These are phyloP conservation scores for Ophiostoma piceae DNA, from an alignment of 2,329 filamentous ascomycete genomes.

Conservation along the genomic window DNA sequence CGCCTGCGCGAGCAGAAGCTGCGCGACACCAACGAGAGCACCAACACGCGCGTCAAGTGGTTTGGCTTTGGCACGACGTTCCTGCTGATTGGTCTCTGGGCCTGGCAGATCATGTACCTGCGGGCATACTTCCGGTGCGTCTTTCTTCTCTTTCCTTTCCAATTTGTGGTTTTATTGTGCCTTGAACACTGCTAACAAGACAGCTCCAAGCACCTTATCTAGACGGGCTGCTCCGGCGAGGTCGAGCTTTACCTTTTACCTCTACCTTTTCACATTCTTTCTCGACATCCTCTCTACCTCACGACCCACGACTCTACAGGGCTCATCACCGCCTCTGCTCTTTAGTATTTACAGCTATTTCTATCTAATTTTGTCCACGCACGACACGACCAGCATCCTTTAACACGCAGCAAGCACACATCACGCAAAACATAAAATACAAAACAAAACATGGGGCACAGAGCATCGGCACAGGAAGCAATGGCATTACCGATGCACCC, in stretches of 20 bases:
- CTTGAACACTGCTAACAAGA: neutral
- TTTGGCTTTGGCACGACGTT: conserved; percentile 93
- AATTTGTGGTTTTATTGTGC: neutral
- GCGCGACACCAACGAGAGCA: conserved; percentile 98
- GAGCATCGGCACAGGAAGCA: neutral
- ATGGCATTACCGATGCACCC: neutral
- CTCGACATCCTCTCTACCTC: neutral
- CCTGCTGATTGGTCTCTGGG: conserved; percentile 81
- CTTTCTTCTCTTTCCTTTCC: too few species aligned
- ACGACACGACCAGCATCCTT: conserved; percentile 9
- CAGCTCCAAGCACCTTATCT: conserved; percentile 67
- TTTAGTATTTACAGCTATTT: conserved; percentile 8
- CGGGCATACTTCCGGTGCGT: conserved; percentile 84
- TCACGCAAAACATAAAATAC: neutral
- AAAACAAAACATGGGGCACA: neutral
- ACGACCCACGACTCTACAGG: neutral
- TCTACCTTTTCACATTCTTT: neutral
- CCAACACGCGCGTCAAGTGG: conserved; percentile 97
- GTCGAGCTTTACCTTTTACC: neutral
- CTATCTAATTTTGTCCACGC: conserved; percentile 9
- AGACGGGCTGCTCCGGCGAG: conserved; percentile 27
- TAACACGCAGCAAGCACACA: neutral
- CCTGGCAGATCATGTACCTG: conserved; percentile 96
- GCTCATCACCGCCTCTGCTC: neutral
- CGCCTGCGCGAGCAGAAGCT: conserved; percentile 86